A percentile compares a stretch with the other conserved stretches of the same genome.
Conservation (phyloP, 805 yeast species). For the Saccharomycopsis sp. region DNA sequence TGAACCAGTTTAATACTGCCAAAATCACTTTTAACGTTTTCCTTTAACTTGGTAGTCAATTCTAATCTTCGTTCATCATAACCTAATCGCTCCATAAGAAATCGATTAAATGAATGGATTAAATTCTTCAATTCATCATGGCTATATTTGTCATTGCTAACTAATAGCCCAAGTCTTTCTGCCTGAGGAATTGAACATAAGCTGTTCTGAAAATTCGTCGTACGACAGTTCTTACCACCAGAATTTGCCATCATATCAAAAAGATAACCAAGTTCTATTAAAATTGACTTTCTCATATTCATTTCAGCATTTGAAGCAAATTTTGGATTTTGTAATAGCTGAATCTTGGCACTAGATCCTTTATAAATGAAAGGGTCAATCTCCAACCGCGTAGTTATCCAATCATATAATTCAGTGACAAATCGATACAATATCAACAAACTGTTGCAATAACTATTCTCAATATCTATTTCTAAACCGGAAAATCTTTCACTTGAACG, state of each 20-base stretch:
- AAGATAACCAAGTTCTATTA: conserved; percentile 80
- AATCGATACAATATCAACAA: conserved; percentile 74
- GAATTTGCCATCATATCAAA: conserved; percentile 89
- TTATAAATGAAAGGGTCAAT: conserved; percentile 38
- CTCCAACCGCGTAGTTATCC: conserved; percentile 49
- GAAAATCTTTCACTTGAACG: conserved; percentile 48
- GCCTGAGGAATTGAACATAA: conserved; percentile 46
- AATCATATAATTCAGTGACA: conserved; percentile 65
- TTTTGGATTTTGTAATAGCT: background rate
- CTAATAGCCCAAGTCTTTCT: conserved; percentile 40
- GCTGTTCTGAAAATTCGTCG: conserved; percentile 66
- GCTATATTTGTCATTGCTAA: conserved; percentile 24
- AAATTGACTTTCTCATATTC: conserved; percentile 36
- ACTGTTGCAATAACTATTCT: conserved; percentile 72
- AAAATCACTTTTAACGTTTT: background rate
- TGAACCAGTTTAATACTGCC: background rate
- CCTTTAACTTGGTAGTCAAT: background rate
- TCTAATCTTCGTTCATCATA: conserved; percentile 37
- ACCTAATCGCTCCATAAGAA: conserved; percentile 46
- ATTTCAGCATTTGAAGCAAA: background rate
- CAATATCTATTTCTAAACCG: conserved; percentile 85
- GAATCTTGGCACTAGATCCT: conserved; percentile 25
- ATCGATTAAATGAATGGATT: conserved; percentile 51
- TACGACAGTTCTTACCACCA: conserved; percentile 67
- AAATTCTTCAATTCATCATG: conserved; percentile 36